Evolutionary conservation across 1,284 basidiomycete species (phyloP).

Genomic region (Tilletia caries): DNA sequence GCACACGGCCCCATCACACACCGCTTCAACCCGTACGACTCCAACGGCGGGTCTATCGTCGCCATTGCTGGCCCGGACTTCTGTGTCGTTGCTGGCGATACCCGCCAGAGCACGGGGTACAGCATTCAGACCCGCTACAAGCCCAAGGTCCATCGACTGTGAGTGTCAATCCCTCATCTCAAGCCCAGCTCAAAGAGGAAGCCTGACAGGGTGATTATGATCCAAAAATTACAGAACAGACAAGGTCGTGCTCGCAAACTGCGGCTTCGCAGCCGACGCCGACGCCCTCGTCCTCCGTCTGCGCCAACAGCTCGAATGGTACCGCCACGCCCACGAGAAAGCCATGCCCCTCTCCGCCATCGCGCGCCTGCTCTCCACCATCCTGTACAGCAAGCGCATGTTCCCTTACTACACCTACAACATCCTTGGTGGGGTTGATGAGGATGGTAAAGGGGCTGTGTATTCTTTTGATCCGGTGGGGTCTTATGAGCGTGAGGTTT

Average conservation of each 20-base stretch:
- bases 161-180: no score
- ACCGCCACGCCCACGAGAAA: constrained; percentile 46
- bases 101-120: constrained; percentile 49
- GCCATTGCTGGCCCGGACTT: constrained; percentile 51
- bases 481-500: constrained; percentile 50
- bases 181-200: no score
- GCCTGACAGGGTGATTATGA: not conserved
- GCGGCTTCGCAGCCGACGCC: constrained; percentile 51
- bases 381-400: constrained; percentile 52
- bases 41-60: constrained; percentile 49
- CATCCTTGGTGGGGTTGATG: constrained; percentile 52
- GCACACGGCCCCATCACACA: constrained; percentile 33
- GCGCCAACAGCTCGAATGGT: constrained; percentile 48
- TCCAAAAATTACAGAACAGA: constrained; percentile 31
- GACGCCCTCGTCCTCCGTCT: constrained; percentile 47
- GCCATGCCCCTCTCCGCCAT: constrained; percentile 51
- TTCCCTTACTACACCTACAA: constrained; percentile 55
- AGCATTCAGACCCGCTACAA: constrained; percentile 54
- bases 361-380: constrained; percentile 50
- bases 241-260: constrained; percentile 49
- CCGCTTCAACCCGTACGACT: constrained; percentile 51
- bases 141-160: constrained; percentile 52
- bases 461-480: constrained; percentile 53
- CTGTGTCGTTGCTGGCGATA: constrained; percentile 52
- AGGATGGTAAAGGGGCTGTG: constrained; percentile 51